These are phyloP conservation scores for Apiotrichum mycotoxinovorans DNA, from an alignment of 1,284 basidiomycete species.

Conservation along the genomic window DNA sequence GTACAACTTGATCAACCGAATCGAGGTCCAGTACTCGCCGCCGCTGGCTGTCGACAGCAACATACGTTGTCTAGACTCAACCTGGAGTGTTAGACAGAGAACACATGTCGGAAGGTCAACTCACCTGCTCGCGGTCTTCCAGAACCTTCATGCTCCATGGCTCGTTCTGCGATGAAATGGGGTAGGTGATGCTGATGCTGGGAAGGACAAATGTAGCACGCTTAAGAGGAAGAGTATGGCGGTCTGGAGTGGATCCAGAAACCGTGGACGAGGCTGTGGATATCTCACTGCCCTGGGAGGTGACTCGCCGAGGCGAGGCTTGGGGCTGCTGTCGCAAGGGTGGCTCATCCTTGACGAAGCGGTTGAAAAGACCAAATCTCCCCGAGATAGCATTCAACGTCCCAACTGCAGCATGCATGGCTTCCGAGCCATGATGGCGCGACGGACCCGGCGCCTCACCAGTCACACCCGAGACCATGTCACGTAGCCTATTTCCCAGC, in stretches of 20 bases:
- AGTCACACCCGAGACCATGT: conserved; percentile 40
- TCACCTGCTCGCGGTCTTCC: conserved; percentile 40
- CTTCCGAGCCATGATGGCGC: conserved; percentile 1
- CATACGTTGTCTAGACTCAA: conserved; percentile 59
- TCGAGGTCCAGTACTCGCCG: conserved; percentile 47
- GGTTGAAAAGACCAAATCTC: conserved; percentile 29
- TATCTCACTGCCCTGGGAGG: neutral
- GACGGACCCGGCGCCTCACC: conserved; percentile 24
- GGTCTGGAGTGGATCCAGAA: conserved; percentile 15
- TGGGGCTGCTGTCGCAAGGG: neutral
- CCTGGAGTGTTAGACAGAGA: conserved; percentile 26
- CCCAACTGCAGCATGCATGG: conserved; percentile 24
- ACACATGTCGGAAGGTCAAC: neutral
- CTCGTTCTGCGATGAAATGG: conserved; percentile 73
- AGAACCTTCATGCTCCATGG: conserved; percentile 67
- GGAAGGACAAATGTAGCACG: conserved; percentile 81
- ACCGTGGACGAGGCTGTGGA: neutral
- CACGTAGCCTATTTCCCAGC: conserved; percentile 42
- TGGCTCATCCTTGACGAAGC: conserved; percentile 21
- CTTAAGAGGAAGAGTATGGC: conserved; percentile 59
- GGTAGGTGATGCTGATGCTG: conserved; percentile 75
- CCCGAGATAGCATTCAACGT: conserved; percentile 35
- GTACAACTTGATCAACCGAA: conserved; percentile 44
- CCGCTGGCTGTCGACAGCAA: conserved; percentile 52
- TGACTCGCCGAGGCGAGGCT: neutral